These are phyloP conservation scores for Stellera chamaejasme DNA, from an alignment of 345 rosid species.

Conservation along the genomic window DNA sequence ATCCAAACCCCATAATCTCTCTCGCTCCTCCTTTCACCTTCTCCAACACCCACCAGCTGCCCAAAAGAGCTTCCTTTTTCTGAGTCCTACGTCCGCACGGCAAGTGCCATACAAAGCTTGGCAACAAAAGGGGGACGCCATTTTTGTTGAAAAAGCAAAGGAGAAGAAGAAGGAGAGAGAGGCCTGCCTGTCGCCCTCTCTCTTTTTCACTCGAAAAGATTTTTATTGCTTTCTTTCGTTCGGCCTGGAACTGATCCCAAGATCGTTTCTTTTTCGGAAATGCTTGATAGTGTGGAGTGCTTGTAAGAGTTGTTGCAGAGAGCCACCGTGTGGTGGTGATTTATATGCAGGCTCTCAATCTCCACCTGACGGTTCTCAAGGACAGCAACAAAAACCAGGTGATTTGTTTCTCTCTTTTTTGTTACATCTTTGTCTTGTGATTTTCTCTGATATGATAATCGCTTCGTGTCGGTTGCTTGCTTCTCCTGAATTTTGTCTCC, in stretches of 20 bases:
- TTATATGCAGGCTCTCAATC: slow-evolving; percentile 26
- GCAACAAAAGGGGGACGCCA: not conserved
- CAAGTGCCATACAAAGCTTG: not conserved
- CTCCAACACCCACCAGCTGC: too few species aligned
- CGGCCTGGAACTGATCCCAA: slow-evolving; percentile 6
- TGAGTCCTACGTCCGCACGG: slow-evolving; percentile 14
- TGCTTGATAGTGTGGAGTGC: not conserved
- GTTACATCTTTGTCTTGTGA: slow-evolving; percentile 8
- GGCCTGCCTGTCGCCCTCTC: not conserved
- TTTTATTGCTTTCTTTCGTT: not conserved
- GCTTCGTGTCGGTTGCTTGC: slow-evolving; percentile 13
- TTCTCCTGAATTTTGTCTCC: slow-evolving; percentile 17
- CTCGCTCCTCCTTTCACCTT: too few species aligned
- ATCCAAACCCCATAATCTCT: too few species aligned
- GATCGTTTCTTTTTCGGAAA: not conserved
- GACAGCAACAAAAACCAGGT: slow-evolving; percentile 24
- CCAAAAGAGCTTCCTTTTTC: not conserved
- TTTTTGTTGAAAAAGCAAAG: not conserved
- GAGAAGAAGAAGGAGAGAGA: not conserved
- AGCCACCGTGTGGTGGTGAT: slow-evolving; percentile 8
- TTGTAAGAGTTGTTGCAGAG: slow-evolving; percentile 1
- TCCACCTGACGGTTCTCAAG: slow-evolving; percentile 14
- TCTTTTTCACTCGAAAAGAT: not conserved
- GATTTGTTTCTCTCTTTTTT: slow-evolving; percentile 16
- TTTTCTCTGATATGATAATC: slow-evolving; percentile 11